Conservation (phyloP, 495 filamentous ascomycete genomes). For the Aspergillus leporis region DNA sequence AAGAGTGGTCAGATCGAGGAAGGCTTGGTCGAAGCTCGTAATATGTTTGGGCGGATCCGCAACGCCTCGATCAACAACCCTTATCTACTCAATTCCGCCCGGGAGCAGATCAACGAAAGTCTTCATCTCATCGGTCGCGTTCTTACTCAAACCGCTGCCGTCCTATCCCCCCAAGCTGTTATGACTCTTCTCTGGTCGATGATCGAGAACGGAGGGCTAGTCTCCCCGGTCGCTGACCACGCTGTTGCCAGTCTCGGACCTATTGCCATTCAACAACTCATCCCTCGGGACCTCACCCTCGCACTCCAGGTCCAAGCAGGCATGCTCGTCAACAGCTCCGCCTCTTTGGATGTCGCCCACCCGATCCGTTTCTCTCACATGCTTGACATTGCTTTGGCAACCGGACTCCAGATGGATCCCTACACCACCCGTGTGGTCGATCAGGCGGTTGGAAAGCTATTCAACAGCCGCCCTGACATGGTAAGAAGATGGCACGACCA, state of each 20-base stretch:
- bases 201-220: conserved; percentile 66
- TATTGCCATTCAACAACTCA: conserved; percentile 57
- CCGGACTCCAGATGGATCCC: conserved; percentile 49
- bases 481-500: conserved; percentile 59
- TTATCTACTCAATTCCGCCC: conserved; percentile 32
- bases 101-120: conserved; percentile 84
- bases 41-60: conserved; percentile 81
- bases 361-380: conserved; percentile 62
- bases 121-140: conserved; percentile 71
- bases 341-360: conserved; percentile 53
- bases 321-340: conserved; percentile 51
- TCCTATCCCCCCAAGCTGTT: conserved; percentile 53
- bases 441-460: conserved; percentile 54
- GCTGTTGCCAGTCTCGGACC: conserved; percentile 60
- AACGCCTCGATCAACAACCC: conserved; percentile 39
- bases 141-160: conserved; percentile 47
- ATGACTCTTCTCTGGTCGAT: conserved; percentile 72
- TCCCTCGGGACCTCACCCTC: conserved; percentile 57
- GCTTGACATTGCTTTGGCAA: conserved; percentile 53
- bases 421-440: conserved; percentile 56
- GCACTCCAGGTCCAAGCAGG: conserved; percentile 64
- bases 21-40: conserved; percentile 71
- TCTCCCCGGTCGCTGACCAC: conserved; percentile 63
- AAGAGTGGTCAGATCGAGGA: conserved; percentile 76
- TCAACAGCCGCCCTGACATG: conserved; percentile 55